phyloP scores from a whole-genome alignment of 805 yeast species.

The Scheffersomyces lignosus region DNA sequence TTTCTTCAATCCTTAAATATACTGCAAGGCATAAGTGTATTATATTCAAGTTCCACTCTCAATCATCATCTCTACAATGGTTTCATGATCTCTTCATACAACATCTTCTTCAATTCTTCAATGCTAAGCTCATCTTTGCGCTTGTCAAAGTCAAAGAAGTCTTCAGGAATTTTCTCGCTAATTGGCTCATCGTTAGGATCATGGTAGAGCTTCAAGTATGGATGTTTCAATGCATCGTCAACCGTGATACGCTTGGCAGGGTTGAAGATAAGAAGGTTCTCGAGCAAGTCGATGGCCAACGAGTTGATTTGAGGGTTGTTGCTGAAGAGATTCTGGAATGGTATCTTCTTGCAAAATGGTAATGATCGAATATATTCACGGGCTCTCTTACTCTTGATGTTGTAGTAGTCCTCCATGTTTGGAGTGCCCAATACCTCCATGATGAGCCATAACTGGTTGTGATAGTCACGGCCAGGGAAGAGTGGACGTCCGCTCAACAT shows the following conservation, averaged over 20 bases:
- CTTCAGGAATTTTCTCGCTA: slow-evolving; percentile 78
- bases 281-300: slow-evolving; percentile 58
- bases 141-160: slow-evolving; percentile 87
- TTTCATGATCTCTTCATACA: slow-evolving; percentile 80
- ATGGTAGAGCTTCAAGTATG: slow-evolving; percentile 88
- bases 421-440: slow-evolving; percentile 90
- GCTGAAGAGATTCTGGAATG: slow-evolving; percentile 47
- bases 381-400: slow-evolving; percentile 78
- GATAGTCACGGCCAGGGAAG: slow-evolving; percentile 93
- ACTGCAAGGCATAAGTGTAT: too few species aligned
- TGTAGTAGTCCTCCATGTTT: slow-evolving; percentile 68
- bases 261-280: slow-evolving; percentile 65
- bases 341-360: slow-evolving; percentile 66
- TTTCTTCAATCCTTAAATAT: too few species aligned
- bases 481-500: slow-evolving; percentile 82
- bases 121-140: slow-evolving; percentile 75
- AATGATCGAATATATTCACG: slow-evolving; percentile 82
- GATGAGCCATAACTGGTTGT: slow-evolving; percentile 82
- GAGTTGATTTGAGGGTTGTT: slow-evolving; percentile 29
- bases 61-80: slow-evolving; percentile 39
- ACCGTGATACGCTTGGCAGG: slow-evolving; percentile 75
- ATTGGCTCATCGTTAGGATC: slow-evolving; percentile 93
- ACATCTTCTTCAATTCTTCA: slow-evolving; percentile 72
- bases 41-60: too few species aligned
- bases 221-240: slow-evolving; percentile 72